phyloP scores from a whole-genome alignment of 2,329 filamentous ascomycete species.

The Alternaria sp. region DNA sequence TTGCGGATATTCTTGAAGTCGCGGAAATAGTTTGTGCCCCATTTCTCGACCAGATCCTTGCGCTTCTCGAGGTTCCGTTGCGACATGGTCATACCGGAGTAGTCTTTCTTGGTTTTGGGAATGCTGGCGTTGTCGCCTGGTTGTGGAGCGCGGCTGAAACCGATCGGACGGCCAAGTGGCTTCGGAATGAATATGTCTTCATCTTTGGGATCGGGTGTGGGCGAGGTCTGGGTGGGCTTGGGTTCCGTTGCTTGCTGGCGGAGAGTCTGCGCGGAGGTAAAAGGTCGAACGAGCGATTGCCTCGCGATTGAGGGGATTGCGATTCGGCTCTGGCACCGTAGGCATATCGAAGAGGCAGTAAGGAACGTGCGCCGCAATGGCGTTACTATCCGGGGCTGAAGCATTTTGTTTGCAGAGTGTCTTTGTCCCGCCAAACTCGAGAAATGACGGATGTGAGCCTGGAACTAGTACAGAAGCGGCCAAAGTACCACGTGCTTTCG shows the following conservation, averaged over 20 bases:
- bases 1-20: conserved; percentile 85
- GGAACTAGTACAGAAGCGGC: conserved; percentile 19
- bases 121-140: conserved; percentile 82
- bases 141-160: conserved; percentile 74
- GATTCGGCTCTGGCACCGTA: conserved; percentile 21
- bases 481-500: conserved; percentile 27
- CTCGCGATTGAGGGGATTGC: conserved; percentile 15
- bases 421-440: conserved; percentile 9
- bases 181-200: conserved; percentile 56
- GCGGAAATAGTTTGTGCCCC: conserved; percentile 89
- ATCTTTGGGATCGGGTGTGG: conserved; percentile 23
- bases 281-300: conserved; percentile 22
- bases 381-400: conserved; percentile 39
- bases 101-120: conserved; percentile 56
- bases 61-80: conserved; percentile 72
- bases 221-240: conserved; percentile 10
- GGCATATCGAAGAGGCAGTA: conserved; percentile 19
- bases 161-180: conserved; percentile 75
- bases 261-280: conserved; percentile 33
- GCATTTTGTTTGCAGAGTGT: conserved; percentile 28
- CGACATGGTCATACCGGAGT: conserved; percentile 39
- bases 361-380: conserved; percentile 22
- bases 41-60: conserved; percentile 75
- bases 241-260: conserved; percentile 21
- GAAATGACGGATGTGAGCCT: conserved; percentile 17